Evolutionary conservation across 1,284 basidiomycete genomes (phyloP).

Genomic region (Volvariella volvacea): DNA sequence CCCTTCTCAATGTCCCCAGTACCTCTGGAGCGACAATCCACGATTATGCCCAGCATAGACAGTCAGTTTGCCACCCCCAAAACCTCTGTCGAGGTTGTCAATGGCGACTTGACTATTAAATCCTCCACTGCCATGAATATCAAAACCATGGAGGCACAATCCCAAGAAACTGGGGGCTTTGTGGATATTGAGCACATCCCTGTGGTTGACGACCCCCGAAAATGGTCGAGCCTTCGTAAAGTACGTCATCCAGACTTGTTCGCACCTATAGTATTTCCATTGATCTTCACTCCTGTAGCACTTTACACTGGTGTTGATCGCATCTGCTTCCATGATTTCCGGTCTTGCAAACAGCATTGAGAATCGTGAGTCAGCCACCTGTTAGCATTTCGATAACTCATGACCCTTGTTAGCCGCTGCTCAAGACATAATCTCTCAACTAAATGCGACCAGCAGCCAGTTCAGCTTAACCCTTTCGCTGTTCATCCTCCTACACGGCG

Average conservation of each 20-base stretch:
- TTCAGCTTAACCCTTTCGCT: slow-evolving; percentile 71
- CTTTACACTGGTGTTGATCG: slow-evolving; percentile 48
- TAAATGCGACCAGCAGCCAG: slow-evolving; percentile 60
- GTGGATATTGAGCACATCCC: slow-evolving; percentile 36
- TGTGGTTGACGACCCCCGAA: slow-evolving; percentile 73
- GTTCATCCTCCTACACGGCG: slow-evolving; percentile 78
- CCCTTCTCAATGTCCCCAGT: too few species aligned
- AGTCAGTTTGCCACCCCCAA: too few species aligned
- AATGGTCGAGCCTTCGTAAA: slow-evolving; percentile 69
- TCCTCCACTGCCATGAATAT: background rate
- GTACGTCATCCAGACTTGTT: slow-evolving; percentile 20
- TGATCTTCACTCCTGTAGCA: slow-evolving; percentile 30
- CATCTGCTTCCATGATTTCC: slow-evolving; percentile 59
- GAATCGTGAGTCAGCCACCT: slow-evolving; percentile 42
- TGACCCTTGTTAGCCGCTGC: slow-evolving; percentile 66
- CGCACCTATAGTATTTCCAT: background rate
- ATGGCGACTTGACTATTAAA: background rate
- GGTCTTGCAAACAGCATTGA: slow-evolving; percentile 66
- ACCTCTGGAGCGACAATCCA: too few species aligned
- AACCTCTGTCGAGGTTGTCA: slow-evolving; percentile 2
- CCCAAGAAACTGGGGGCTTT: background rate
- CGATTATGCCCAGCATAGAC: too few species aligned
- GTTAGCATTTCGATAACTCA: background rate
- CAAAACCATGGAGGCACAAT: background rate
- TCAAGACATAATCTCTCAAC: slow-evolving; percentile 54